A percentile compares a stretch with the other conserved stretches of the same genome.
Conservation (phyloP, 257 asterid genomes). For the Nicotiana obtusifolia region DNA sequence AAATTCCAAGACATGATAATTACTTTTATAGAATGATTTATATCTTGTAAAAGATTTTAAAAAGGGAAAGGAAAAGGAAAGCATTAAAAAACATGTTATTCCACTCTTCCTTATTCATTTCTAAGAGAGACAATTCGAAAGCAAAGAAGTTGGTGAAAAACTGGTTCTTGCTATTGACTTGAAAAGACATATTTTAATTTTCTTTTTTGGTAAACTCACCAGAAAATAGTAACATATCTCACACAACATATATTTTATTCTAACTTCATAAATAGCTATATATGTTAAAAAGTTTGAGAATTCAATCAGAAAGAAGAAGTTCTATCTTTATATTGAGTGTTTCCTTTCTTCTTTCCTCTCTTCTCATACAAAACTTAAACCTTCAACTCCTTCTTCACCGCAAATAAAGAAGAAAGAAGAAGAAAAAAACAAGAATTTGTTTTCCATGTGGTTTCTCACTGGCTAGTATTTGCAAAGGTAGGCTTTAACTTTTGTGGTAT, state of each 20-base stretch:
- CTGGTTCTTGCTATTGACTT: not conserved
- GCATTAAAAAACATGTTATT: not conserved
- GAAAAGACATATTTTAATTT: not conserved
- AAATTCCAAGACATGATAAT: not conserved
- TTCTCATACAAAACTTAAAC: not conserved
- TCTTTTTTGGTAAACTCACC: not conserved
- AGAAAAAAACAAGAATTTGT: not conserved
- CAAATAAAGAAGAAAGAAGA: not conserved
- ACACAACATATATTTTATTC: not conserved
- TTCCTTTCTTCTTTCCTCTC: not conserved
- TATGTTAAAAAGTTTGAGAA: not conserved
- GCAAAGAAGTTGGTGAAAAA: slow-evolving; percentile 17
- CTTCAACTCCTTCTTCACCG: not conserved
- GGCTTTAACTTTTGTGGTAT: not conserved
- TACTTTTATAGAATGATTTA: not conserved
- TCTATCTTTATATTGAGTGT: not conserved
- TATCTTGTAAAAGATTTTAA: not conserved
- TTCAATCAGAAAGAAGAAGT: not conserved
- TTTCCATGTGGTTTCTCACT: not conserved
- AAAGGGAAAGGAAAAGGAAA: not conserved
- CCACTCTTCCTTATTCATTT: not conserved
- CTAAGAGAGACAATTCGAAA: not conserved
- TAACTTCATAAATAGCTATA: not conserved
- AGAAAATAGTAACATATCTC: not conserved
- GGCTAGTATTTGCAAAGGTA: not conserved